Conservation (phyloP, 2,329 filamentous ascomycete genomes). For the Hypoxylon sp. region DNA sequence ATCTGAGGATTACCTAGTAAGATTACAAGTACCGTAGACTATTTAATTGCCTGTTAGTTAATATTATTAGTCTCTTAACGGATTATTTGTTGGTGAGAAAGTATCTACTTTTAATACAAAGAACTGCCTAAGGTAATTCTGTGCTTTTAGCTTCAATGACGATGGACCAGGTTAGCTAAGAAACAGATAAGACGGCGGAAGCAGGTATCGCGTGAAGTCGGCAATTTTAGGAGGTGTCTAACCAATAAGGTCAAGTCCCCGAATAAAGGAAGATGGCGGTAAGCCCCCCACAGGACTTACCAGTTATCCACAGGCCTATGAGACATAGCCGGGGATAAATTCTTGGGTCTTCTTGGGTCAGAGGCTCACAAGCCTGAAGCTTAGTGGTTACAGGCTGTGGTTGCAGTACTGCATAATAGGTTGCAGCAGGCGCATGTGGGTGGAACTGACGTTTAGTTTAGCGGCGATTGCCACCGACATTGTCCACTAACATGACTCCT, state of each 20-base stretch:
- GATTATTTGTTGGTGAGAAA: not conserved
- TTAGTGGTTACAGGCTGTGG: conserved; percentile 33
- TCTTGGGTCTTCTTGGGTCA: conserved; percentile 35
- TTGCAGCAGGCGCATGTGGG: conserved; percentile 6
- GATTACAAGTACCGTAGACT: not conserved
- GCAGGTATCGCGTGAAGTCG: conserved; percentile 31
- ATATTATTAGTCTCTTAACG: not conserved
- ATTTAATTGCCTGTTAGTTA: not conserved
- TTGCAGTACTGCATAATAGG: conserved; percentile 18
- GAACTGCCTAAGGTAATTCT: conserved; percentile 2
- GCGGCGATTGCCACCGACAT: conserved; percentile 25
- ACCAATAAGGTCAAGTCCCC: conserved; percentile 27
- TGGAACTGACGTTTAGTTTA: conserved; percentile 34
- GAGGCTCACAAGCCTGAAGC: conserved; percentile 40
- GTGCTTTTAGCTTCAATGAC: conserved; percentile 32
- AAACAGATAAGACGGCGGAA: conserved; percentile 3
- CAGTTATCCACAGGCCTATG: conserved; percentile 32
- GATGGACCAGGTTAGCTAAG: conserved; percentile 5
- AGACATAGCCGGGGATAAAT: conserved; percentile 25
- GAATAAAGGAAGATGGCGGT: conserved; percentile 31
- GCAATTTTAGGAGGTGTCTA: conserved; percentile 40
- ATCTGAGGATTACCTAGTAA: not conserved
- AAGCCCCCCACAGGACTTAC: conserved; percentile 25
- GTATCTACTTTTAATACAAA: not conserved
- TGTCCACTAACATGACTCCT: conserved; percentile 15